Evolutionary conservation across 768 basidiomycete species (phyloP).

Genomic region (Cantharellus cinnabarinus): DNA sequence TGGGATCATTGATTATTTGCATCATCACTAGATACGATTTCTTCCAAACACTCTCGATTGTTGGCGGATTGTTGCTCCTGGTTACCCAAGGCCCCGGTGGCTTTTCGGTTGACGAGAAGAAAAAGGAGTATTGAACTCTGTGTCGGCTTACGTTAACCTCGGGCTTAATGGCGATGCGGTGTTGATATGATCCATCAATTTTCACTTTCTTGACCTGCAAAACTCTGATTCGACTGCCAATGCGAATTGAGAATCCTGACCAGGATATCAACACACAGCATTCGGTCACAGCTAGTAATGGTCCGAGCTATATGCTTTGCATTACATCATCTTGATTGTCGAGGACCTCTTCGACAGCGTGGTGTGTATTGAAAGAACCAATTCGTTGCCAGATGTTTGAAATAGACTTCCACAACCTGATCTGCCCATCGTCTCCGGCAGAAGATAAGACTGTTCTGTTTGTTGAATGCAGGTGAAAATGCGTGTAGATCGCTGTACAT

Average conservation of each 20-base stretch:
- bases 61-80: constrained; percentile 88
- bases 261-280: too few relatives aligned
- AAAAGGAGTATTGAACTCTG: constrained; percentile 56
- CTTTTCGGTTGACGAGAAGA: constrained; percentile 96
- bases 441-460: constrained; percentile 61
- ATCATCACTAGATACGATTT: constrained; percentile 64
- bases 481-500: constrained; percentile 1
- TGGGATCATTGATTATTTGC: neutral
- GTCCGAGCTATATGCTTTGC: too few relatives aligned
- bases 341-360: constrained; percentile 14
- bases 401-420: constrained; percentile 69
- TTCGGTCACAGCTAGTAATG: too few relatives aligned
- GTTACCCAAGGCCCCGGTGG: constrained; percentile 99
- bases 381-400: constrained; percentile 73
- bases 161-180: too few relatives aligned
- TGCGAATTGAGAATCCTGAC: too few relatives aligned
- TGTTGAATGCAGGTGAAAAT: neutral
- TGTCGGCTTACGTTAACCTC: too few relatives aligned
- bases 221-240: too few relatives aligned
- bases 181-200: too few relatives aligned
- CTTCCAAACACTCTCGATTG: constrained; percentile 97
- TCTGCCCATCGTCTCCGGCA: constrained; percentile 63
- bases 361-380: constrained; percentile 65
- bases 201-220: too few relatives aligned
- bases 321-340: too few relatives aligned